Percentiles rank a stretch among this genome's conserved stretches.
These are phyloP conservation scores for Tetrapisispora pingtungensis DNA, from an alignment of 805 yeast genomes.

Conservation along the genomic window DNA sequence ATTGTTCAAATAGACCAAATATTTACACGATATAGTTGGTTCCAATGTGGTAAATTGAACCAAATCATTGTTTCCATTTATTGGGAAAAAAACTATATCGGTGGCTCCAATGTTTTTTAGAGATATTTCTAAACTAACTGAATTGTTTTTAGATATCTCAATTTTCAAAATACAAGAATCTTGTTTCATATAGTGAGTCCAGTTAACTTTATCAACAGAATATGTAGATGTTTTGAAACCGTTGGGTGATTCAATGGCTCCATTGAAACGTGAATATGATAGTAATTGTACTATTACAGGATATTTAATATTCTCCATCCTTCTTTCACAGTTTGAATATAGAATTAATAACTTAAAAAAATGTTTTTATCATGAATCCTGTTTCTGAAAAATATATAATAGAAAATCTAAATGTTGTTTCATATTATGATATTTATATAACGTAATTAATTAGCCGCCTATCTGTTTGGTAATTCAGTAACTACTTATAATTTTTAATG, in stretches of 20 bases:
- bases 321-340: too few relatives aligned
- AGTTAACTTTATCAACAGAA: constrained; percentile 3
- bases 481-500: too few relatives aligned
- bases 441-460: too few relatives aligned
- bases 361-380: too few relatives aligned
- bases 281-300: not conserved
- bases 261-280: not conserved
- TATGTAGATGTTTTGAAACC: constrained; percentile 10
- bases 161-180: not conserved
- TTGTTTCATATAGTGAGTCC: constrained; percentile 14
- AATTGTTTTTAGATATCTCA: not conserved
- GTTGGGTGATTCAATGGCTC: constrained; percentile 9
- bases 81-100: not conserved
- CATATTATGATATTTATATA: too few relatives aligned
- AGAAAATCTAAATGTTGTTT: too few relatives aligned
- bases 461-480: too few relatives aligned
- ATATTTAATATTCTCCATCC: not conserved
- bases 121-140: not conserved
- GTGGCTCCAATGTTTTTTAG: not conserved
- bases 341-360: too few relatives aligned
- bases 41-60: constrained; percentile 18
- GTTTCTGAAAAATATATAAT: too few relatives aligned
- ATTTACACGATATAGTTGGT: constrained; percentile 25
- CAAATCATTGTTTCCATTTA: constrained; percentile 2
- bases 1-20: constrained; percentile 7